Conservation (phyloP, 495 filamentous ascomycete species). For the Hyaloscypha variabilis region DNA sequence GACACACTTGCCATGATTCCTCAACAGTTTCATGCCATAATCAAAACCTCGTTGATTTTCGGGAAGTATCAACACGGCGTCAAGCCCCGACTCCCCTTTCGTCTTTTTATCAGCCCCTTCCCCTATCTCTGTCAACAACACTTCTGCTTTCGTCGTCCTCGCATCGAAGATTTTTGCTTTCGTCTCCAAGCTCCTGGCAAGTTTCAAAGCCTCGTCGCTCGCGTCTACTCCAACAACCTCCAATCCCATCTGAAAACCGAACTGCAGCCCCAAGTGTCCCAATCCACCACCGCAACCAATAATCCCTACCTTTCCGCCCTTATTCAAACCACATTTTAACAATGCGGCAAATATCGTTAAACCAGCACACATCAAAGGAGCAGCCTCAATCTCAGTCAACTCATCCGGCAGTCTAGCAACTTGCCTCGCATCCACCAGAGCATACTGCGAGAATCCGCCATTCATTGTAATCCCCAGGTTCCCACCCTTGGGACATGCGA, state of each 20-base stretch:
- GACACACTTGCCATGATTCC: constrained; percentile 42
- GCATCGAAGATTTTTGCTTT: constrained; percentile 38
- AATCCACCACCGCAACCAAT: constrained; percentile 59
- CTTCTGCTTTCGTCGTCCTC: constrained; percentile 10
- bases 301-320: constrained; percentile 51
- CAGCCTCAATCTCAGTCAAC: constrained; percentile 48
- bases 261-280: constrained; percentile 55
- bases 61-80: constrained; percentile 46
- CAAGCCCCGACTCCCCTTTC: constrained; percentile 38
- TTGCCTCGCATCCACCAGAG: constrained; percentile 44
- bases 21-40: constrained; percentile 41
- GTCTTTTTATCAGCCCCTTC: constrained; percentile 21
- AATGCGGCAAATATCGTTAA: constrained; percentile 40
- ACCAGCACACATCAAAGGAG: constrained; percentile 60
- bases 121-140: constrained; percentile 5
- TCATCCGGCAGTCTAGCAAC: constrained; percentile 46
- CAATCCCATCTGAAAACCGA: constrained; percentile 52
- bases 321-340: constrained; percentile 40
- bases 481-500: constrained; percentile 45
- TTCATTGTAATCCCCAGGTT: constrained; percentile 42
- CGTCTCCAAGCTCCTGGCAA: too few relatives aligned
- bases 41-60: constrained; percentile 43
- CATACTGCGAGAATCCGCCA: constrained; percentile 56
- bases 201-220: constrained; percentile 47
- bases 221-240: constrained; percentile 56